Evolutionary conservation across 805 yeast species (phyloP), one percentile per base, ranked within the genome.

Genomic region (Metschnikowia dekortorum): DNA sequence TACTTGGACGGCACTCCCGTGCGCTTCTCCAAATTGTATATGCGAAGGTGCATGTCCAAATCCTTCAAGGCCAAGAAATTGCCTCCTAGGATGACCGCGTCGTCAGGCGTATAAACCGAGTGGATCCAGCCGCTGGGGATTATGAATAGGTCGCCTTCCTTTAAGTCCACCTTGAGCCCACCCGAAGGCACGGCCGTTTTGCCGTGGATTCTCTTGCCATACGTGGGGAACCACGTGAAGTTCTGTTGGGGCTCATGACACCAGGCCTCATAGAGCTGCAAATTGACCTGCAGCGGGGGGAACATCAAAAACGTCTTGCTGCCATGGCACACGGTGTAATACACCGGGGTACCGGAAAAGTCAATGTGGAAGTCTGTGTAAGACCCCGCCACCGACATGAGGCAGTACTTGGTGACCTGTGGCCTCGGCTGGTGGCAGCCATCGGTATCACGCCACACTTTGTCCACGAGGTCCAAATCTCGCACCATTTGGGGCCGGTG

Each of bases 71-170:
- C 88, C 29, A 90, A 69, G 63, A 84, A 90, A 63, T 90, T 90
- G 0, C 97, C 97, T 2, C 97, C 97, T 49, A 90, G 79, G 2
- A 90, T 89, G 2, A 89, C 68, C 0, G 95, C 80, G 62, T 90
- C 96, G 13, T 71, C 69, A 0, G 96, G 92, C 0, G 97, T 89
- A 60, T 82, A 82, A 0, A 90, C 97, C 0, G 94, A 83, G 66
- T 90, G 97, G 45, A 90, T 89, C 95, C 96, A 90, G 0, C 96
- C 96, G 39, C 94, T 83, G 3, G 97, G 97, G 16, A 90, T 84
- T 11, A 89, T 73, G 67, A 90, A 76, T 28, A 89, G 74, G 60
- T 90, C 96, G 0, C 95, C 95, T 1, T 80, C 67, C 0, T 56
- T 47, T 18, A 86, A 60, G 7, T 75, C 74, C 14, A 84, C 82